Conservation (phyloP, 2,329 filamentous ascomycete genomes). For the Fusarium poae region DNA sequence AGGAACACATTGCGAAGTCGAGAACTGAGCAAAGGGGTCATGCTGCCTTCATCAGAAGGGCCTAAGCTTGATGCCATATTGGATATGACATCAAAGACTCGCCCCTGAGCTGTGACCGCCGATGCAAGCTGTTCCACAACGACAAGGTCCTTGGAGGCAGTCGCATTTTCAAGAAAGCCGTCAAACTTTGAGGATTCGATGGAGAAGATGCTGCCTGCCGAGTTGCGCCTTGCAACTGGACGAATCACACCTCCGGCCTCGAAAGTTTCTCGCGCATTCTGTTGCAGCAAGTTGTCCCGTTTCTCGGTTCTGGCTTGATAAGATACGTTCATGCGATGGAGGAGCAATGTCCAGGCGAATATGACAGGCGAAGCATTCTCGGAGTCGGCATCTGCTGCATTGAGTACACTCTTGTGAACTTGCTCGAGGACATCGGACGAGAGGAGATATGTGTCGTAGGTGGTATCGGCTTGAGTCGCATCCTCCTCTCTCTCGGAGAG, state of each 20-base stretch:
- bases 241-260: constrained; percentile 61
- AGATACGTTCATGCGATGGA: constrained; percentile 75
- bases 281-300: constrained; percentile 68
- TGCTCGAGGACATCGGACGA: constrained; percentile 77
- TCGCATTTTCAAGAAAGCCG: constrained; percentile 65
- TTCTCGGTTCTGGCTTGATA: constrained; percentile 73
- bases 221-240: constrained; percentile 65
- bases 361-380: constrained; percentile 77
- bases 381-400: constrained; percentile 68
- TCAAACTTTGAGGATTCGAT: constrained; percentile 72
- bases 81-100: constrained; percentile 67
- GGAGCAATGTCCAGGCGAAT: constrained; percentile 84
- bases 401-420: constrained; percentile 78
- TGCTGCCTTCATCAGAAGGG: constrained; percentile 59
- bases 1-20: constrained; percentile 75
- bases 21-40: constrained; percentile 69
- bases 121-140: constrained; percentile 65
- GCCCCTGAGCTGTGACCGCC: constrained; percentile 62
- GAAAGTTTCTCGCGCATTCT: constrained; percentile 70
- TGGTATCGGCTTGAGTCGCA: constrained; percentile 52
- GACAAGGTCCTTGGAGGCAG: constrained; percentile 65
- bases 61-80: constrained; percentile 64
- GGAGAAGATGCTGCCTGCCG: constrained; percentile 72
- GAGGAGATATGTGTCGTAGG: constrained; percentile 72
- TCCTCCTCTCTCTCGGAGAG: constrained; percentile 57